Evolutionary conservation across 257 asterid species (phyloP).

Genomic region (Thymus mandschuricus): DNA sequence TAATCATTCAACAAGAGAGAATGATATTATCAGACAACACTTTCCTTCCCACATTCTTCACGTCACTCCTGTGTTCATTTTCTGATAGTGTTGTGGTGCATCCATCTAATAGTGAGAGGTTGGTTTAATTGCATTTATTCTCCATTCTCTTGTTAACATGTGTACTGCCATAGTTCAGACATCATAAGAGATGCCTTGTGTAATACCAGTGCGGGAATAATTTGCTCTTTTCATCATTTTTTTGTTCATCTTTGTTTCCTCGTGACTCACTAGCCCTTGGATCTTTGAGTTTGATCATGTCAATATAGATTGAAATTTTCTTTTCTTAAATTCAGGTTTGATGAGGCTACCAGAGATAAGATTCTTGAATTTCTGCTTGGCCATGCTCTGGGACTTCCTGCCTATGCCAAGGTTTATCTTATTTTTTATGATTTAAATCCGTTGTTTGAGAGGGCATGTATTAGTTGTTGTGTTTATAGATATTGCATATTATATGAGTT

Average conservation of each 20-base stretch:
- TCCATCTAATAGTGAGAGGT: conserved; percentile 65
- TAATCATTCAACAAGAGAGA: conserved; percentile 72
- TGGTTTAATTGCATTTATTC: conserved; percentile 21
- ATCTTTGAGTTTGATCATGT: conserved; percentile 3
- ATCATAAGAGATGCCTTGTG: too few relatives aligned
- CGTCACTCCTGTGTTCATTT: conserved; percentile 67
- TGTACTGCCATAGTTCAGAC: background rate
- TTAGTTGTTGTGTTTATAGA: background rate
- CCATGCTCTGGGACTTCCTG: conserved; percentile 60
- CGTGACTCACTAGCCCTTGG: background rate
- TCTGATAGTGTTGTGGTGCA: conserved; percentile 63
- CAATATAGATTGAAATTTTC: background rate
- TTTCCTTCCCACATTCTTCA: conserved; percentile 63
- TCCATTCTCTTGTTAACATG: background rate
- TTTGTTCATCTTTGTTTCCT: background rate
- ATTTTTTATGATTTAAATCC: conserved; percentile 18
- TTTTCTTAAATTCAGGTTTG: conserved; percentile 59
- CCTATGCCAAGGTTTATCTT: conserved; percentile 73
- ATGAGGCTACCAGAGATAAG: conserved; percentile 57
- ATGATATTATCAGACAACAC: conserved; percentile 73
- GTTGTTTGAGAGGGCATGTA: background rate
- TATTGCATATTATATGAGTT: background rate
- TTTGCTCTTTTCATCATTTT: background rate
- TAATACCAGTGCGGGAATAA: too few relatives aligned
- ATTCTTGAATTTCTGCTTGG: conserved; percentile 59